Percentiles rank a stretch among this genome's conserved stretches.
Conservation (phyloP, 345 rosid species). For the Aquilaria malaccensis region DNA sequence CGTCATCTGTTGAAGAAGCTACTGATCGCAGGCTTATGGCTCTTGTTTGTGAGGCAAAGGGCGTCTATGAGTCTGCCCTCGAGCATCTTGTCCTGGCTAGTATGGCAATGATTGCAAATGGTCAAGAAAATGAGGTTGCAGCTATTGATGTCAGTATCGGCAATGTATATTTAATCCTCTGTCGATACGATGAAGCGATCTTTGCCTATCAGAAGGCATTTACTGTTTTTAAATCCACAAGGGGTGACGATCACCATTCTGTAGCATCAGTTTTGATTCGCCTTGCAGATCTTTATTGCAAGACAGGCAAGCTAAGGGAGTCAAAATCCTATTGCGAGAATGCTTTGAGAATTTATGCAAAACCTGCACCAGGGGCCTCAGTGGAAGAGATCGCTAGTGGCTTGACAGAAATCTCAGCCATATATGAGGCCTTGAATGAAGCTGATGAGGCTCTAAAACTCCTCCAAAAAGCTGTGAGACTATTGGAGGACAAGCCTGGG, state of each 20-base stretch:
- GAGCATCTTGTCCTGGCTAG: conserved; percentile 50
- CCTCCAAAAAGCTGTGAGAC: conserved; percentile 37
- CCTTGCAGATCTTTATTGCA: conserved; percentile 44
- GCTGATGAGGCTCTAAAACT: conserved; percentile 46
- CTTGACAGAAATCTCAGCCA: conserved; percentile 44
- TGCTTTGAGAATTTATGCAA: conserved; percentile 45
- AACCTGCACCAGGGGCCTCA: conserved; percentile 40
- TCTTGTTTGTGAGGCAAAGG: conserved; percentile 42
- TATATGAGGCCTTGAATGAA: conserved; percentile 36
- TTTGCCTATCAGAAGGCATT: conserved; percentile 55
- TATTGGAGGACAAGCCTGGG: conserved; percentile 42
- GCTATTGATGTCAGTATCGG: conserved; percentile 47
- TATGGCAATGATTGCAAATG: conserved; percentile 52
- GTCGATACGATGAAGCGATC: conserved; percentile 46
- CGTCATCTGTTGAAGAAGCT: conserved; percentile 49
- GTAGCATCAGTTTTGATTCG: conserved; percentile 44
- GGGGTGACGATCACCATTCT: conserved; percentile 40
- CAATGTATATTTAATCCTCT: conserved; percentile 36
- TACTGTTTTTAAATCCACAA: conserved; percentile 42
- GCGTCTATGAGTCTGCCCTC: conserved; percentile 41
- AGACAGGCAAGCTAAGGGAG: conserved; percentile 45
- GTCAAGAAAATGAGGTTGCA: conserved; percentile 49
- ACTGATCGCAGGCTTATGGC: conserved; percentile 48
- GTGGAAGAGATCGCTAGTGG: conserved; percentile 42
- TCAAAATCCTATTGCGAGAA: conserved; percentile 48